These are phyloP conservation scores for Calamus simplicifolius DNA, from an alignment of 176 grass and related monocot species.

Conservation along the genomic window DNA sequence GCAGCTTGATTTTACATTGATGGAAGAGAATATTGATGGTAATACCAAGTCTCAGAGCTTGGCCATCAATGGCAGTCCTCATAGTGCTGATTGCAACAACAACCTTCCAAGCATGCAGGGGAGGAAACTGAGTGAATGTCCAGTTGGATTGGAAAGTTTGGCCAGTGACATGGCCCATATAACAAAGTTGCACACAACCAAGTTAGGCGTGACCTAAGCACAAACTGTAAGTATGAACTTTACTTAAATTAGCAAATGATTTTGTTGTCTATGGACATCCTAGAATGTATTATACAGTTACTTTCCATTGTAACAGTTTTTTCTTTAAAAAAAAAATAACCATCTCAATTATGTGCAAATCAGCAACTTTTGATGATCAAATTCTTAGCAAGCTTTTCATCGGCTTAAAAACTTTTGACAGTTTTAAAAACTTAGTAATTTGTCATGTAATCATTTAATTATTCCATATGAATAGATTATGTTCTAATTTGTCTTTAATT, in stretches of 20 bases:
- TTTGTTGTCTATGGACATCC: too few species aligned
- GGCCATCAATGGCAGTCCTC: constrained; percentile 26
- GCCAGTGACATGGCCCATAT: constrained; percentile 14
- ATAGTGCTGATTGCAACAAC: constrained; percentile 19
- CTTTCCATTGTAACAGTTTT: too few species aligned
- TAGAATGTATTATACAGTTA: too few species aligned
- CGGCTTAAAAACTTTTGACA: too few species aligned
- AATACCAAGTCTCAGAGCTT: constrained; percentile 34
- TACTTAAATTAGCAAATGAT: background rate
- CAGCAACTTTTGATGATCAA: too few species aligned
- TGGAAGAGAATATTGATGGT: constrained; percentile 18
- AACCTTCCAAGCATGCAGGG: constrained; percentile 18
- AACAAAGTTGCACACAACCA: constrained; percentile 4
- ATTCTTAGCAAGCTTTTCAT: too few species aligned
- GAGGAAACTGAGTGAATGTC: constrained; percentile 20
- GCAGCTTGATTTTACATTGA: constrained; percentile 76
- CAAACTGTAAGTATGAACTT: constrained; percentile 31
- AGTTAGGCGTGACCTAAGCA: constrained; percentile 30
- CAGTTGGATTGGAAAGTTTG: constrained; percentile 24
- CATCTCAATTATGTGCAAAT: too few species aligned
- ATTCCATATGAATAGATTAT: too few species aligned
- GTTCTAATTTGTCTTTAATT: too few species aligned
- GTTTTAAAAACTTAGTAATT: too few species aligned
- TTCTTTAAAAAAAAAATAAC: too few species aligned
- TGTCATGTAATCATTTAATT: too few species aligned